phyloP scores from a whole-genome alignment of 2,329 filamentous ascomycete species.

The Claviceps africana region DNA sequence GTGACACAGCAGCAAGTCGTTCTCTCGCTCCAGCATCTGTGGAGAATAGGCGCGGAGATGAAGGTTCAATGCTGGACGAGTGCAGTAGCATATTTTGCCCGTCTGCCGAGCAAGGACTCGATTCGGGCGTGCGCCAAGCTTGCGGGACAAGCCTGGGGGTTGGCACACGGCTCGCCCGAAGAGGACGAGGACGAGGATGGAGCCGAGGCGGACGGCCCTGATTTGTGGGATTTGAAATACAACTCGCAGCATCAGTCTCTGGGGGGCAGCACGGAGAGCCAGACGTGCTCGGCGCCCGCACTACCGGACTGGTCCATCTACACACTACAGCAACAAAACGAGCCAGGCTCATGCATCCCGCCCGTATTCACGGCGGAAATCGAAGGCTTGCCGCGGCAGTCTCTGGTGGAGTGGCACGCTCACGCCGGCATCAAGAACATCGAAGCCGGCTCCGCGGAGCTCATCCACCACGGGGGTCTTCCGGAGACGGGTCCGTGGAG shows the following conservation, averaged over 20 bases:
- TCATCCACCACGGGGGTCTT: constrained; percentile 6
- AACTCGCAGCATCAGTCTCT: constrained; percentile 35
- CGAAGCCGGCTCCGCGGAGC: constrained; percentile 14
- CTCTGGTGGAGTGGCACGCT: constrained; percentile 73
- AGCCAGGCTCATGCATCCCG: constrained; percentile 30
- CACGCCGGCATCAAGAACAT: constrained; percentile 41
- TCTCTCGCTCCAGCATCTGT: constrained; percentile 77
- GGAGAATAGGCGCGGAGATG: constrained; percentile 63
- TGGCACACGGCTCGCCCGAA: constrained; percentile 23
- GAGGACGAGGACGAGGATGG: constrained; percentile 32
- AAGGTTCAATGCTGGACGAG: constrained; percentile 61
- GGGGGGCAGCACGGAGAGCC: constrained; percentile 14
- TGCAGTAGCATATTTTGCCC: constrained; percentile 59
- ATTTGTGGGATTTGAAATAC: constrained; percentile 56
- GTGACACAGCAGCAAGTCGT: constrained; percentile 45
- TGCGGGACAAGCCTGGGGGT: constrained; percentile 33
- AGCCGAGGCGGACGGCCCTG: constrained; percentile 34
- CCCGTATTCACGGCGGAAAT: constrained; percentile 67
- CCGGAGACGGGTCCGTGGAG: constrained; percentile 13
- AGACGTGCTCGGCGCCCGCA: constrained; percentile 16
- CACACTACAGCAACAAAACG: constrained; percentile 21
- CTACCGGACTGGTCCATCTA: constrained; percentile 41
- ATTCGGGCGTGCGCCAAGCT: constrained; percentile 24
- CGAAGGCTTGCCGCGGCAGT: constrained; percentile 57
- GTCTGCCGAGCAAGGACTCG: constrained; percentile 13